These are phyloP conservation scores for Leucocoprinus leucothites DNA, from an alignment of 768 basidiomycete species.

Conservation along the genomic window DNA sequence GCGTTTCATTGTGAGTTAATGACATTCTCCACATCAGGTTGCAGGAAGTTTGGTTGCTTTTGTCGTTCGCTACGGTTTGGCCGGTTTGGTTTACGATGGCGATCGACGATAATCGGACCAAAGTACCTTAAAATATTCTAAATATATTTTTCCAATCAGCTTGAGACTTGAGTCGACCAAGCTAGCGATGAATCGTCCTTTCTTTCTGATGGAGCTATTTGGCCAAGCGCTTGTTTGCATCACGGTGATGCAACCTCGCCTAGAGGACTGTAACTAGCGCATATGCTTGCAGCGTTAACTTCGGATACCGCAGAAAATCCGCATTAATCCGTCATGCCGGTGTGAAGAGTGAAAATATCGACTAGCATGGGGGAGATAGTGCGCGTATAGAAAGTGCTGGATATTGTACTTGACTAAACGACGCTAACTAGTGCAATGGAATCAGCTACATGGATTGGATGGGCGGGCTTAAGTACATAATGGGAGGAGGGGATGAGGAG, in stretches of 20 bases:
- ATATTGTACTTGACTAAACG: not conserved
- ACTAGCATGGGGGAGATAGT: slow-evolving; percentile 3
- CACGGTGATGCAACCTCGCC: not conserved
- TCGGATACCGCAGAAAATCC: slow-evolving; percentile 22
- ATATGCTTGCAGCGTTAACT: not conserved
- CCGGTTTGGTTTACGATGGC: slow-evolving; percentile 87
- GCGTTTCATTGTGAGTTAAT: slow-evolving; percentile 3
- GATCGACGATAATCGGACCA: slow-evolving; percentile 61
- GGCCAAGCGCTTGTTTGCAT: too few species aligned
- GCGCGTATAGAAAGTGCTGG: slow-evolving; percentile 3
- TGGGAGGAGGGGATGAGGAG: slow-evolving; percentile 19
- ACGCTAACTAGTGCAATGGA: not conserved
- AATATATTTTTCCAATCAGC: too few species aligned
- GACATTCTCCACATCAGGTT: slow-evolving; percentile 37
- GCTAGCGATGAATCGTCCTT: not conserved
- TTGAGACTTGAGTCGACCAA: not conserved
- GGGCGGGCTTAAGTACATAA: slow-evolving; percentile 19
- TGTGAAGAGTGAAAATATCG: not conserved
- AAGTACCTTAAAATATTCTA: too few species aligned
- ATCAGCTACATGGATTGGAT: not conserved
- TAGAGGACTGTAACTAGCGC: too few species aligned
- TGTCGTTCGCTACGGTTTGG: slow-evolving; percentile 84
- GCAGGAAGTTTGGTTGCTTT: slow-evolving; percentile 82
- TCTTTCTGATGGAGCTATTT: too few species aligned
- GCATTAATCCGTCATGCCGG: slow-evolving; percentile 15